phyloP scores from a whole-genome alignment of 2,329 filamentous ascomycete species.

The Stagonosporopsis cucurbitacearum region DNA sequence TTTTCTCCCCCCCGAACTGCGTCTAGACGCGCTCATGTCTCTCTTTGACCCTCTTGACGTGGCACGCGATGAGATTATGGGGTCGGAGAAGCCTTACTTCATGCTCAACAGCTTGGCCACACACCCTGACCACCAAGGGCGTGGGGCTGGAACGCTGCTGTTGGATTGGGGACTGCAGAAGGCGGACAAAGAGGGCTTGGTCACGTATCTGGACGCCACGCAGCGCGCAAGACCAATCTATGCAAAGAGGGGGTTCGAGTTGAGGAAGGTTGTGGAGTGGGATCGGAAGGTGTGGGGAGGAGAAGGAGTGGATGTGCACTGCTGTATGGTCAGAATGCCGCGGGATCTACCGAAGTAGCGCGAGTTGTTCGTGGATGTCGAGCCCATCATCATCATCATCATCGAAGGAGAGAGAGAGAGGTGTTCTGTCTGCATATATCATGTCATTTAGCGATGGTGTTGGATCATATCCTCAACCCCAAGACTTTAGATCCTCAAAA shows the following conservation, averaged over 20 bases:
- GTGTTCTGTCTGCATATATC: background rate
- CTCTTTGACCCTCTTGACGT: constrained; percentile 32
- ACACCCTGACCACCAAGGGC: constrained; percentile 49
- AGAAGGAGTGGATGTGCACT: constrained; percentile 42
- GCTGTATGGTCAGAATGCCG: constrained; percentile 29
- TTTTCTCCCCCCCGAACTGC: constrained; percentile 74
- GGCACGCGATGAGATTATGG: constrained; percentile 38
- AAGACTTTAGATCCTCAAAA: background rate
- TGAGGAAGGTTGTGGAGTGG: constrained; percentile 30
- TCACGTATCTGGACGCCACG: constrained; percentile 51
- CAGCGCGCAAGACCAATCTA: constrained; percentile 49
- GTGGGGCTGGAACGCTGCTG: constrained; percentile 49
- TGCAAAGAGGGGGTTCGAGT: constrained; percentile 38
- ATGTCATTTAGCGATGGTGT: background rate
- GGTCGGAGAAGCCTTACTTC: constrained; percentile 25
- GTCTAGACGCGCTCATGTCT: constrained; percentile 35
- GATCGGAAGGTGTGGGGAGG: constrained; percentile 38
- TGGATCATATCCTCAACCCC: background rate
- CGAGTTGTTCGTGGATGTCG: background rate
- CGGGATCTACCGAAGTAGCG: background rate
- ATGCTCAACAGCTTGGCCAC: constrained; percentile 45
- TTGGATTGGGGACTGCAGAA: constrained; percentile 50
- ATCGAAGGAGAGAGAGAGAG: no score
- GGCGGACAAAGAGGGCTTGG: constrained; percentile 49
- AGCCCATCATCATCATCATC: background rate